Evolutionary conservation across 805 yeast genomes (phyloP).

Genomic region (Hagleromyces aurorensis): DNA sequence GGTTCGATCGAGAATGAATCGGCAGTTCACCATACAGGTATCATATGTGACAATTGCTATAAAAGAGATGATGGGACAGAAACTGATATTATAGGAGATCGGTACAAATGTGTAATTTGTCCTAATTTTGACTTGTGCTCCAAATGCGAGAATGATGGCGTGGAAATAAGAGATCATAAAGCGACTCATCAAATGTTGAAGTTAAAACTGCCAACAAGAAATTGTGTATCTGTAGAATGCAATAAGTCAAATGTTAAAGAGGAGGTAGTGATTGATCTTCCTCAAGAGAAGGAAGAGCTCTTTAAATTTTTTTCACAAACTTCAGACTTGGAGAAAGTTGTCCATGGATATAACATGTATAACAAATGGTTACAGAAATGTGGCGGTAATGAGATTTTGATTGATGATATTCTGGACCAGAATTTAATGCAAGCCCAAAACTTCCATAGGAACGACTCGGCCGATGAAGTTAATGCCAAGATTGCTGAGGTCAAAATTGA

Average conservation of each 20-base stretch:
- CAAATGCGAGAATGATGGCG: constrained; percentile 22
- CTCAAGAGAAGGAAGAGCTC: constrained; percentile 13
- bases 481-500: too few relatives aligned
- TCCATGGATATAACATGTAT: constrained; percentile 14
- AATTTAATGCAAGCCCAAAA: too few relatives aligned
- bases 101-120: constrained; percentile 43
- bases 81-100: constrained; percentile 31
- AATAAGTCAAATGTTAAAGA: constrained; percentile 1
- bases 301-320: constrained; percentile 22
- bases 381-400: constrained; percentile 11
- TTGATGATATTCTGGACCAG: too few relatives aligned
- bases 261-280: constrained; percentile 18
- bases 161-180: constrained; percentile 13
- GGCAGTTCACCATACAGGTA: too few relatives aligned
- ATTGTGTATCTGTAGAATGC: constrained; percentile 1
- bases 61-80: constrained; percentile 8
- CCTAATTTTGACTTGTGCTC: constrained; percentile 43
- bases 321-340: constrained; percentile 15
- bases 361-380: constrained; percentile 8
- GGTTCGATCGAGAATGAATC: too few relatives aligned
- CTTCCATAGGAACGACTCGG: too few relatives aligned
- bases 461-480: too few relatives aligned
- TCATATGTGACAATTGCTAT: constrained; percentile 25
- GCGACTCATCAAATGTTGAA: constrained; percentile 16
- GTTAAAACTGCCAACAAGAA: constrained; percentile 9